phyloP scores from a whole-genome alignment of 2,329 filamentous ascomycete species.

The Coleophoma crateriformis region DNA sequence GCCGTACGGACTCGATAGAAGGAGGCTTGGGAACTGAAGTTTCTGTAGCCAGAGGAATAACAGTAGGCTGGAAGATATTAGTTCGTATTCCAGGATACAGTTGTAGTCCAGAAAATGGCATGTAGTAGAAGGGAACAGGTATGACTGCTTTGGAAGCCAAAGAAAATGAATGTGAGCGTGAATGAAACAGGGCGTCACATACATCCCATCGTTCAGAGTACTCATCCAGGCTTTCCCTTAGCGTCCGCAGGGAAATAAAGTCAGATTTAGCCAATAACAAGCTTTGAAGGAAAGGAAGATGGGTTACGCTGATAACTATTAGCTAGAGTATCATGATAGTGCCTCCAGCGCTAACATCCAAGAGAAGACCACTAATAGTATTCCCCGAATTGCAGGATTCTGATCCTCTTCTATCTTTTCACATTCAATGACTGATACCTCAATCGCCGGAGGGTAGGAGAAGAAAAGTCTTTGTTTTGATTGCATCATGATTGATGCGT shows the following conservation, averaged over 20 bases:
- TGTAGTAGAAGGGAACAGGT: not conserved
- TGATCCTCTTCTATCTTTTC: conserved; percentile 41
- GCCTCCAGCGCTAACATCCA: conserved; percentile 45
- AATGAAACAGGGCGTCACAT: conserved; percentile 13
- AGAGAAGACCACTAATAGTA: conserved; percentile 54
- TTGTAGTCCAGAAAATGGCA: not conserved
- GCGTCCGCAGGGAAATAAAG: conserved; percentile 41
- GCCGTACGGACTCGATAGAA: conserved; percentile 29
- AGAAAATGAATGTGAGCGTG: not conserved
- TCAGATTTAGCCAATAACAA: conserved; percentile 66
- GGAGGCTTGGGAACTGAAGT: conserved; percentile 12
- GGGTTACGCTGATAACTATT: conserved; percentile 43
- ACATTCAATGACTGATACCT: conserved; percentile 32
- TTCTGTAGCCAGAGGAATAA: conserved; percentile 42
- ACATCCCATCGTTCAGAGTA: conserved; percentile 45
- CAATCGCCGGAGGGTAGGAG: conserved; percentile 20
- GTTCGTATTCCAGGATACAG: not conserved
- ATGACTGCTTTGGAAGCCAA: not conserved
- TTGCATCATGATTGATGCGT: too few relatives aligned
- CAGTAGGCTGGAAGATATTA: conserved; percentile 40
- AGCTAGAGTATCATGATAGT: not conserved
- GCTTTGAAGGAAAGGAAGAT: conserved; percentile 54
- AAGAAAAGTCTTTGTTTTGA: conserved; percentile 10
- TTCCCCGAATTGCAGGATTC: conserved; percentile 67
- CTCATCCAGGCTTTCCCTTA: conserved; percentile 35